Conservation (phyloP, 208 protist species). For the Crithidia acanthocephali region DNA sequence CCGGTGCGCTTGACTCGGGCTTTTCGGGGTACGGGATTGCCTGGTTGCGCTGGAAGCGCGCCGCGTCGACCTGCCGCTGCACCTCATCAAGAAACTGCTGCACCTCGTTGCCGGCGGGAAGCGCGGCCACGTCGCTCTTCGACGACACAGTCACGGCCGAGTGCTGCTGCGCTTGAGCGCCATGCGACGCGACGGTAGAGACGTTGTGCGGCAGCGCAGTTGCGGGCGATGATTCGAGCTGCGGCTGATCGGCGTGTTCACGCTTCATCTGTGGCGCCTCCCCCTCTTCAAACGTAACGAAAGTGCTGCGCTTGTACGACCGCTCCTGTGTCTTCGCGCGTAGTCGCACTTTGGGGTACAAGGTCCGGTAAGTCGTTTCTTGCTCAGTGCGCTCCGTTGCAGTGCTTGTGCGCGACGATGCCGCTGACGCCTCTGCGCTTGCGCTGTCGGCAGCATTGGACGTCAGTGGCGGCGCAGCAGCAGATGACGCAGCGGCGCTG, state of each 20-base stretch:
- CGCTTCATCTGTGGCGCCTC: neutral
- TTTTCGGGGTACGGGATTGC: constrained; percentile 65
- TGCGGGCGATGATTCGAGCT: constrained; percentile 2
- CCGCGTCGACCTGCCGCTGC: constrained; percentile 48
- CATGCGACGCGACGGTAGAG: neutral
- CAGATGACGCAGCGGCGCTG: neutral
- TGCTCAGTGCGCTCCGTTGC: neutral
- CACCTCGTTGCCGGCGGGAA: constrained; percentile 49
- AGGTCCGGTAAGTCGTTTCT: constrained; percentile 20
- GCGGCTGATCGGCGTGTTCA: neutral
- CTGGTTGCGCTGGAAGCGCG: constrained; percentile 51
- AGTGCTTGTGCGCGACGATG: neutral
- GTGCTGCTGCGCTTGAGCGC: neutral
- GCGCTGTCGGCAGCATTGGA: neutral
- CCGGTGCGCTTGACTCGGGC: constrained; percentile 64
- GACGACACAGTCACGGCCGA: neutral
- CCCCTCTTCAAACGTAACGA: constrained; percentile 18
- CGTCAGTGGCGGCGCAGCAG: neutral
- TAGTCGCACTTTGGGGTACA: constrained; percentile 40
- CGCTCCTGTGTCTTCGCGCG: constrained; percentile 48
- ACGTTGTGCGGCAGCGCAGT: neutral
- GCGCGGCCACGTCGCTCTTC: neutral
- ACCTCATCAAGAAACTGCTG: constrained; percentile 65
- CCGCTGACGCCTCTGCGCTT: no score
- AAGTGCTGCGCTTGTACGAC: constrained; percentile 25